These are phyloP conservation scores for Extremus antarcticus DNA, from an alignment of 495 filamentous ascomycete species.

Conservation along the genomic window DNA sequence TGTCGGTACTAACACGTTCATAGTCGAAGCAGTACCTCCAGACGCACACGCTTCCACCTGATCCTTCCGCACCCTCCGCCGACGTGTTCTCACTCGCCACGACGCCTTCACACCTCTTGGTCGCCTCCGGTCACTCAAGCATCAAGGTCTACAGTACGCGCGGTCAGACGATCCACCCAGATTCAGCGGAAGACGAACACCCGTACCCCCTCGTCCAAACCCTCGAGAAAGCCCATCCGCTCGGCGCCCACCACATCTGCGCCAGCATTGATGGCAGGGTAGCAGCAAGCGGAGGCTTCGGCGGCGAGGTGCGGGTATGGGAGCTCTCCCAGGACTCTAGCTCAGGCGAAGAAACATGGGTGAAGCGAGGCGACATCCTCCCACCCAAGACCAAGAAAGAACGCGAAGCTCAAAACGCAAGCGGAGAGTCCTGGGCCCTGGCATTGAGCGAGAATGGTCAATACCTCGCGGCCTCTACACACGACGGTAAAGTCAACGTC, in stretches of 20 bases:
- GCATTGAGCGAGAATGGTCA: slow-evolving; percentile 71
- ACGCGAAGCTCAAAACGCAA: background rate
- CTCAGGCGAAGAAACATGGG: slow-evolving; percentile 35
- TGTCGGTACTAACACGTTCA: too few relatives aligned
- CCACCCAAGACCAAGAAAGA: slow-evolving; percentile 39
- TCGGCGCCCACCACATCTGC: slow-evolving; percentile 81
- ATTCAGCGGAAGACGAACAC: slow-evolving; percentile 32
- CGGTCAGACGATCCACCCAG: slow-evolving; percentile 14
- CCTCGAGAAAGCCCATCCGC: slow-evolving; percentile 61
- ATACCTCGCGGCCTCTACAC: slow-evolving; percentile 69
- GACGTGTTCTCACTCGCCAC: slow-evolving; percentile 86
- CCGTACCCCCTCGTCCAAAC: slow-evolving; percentile 68
- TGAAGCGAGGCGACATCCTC: slow-evolving; percentile 38
- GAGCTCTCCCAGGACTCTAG: slow-evolving; percentile 35
- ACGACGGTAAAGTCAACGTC: slow-evolving; percentile 75
- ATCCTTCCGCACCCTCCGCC: slow-evolving; percentile 61
- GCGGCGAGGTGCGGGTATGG: slow-evolving; percentile 78
- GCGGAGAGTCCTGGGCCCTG: slow-evolving; percentile 74
- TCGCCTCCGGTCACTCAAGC: slow-evolving; percentile 68
- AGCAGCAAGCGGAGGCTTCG: slow-evolving; percentile 77
- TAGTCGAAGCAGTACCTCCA: slow-evolving; percentile 98
- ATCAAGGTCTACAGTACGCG: slow-evolving; percentile 61
- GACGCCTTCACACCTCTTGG: slow-evolving; percentile 65
- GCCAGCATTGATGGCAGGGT: slow-evolving; percentile 56
- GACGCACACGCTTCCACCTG: slow-evolving; percentile 73